Conservation (phyloP, 1,139 yeast species). For the Geotrichum carabidarum region DNA sequence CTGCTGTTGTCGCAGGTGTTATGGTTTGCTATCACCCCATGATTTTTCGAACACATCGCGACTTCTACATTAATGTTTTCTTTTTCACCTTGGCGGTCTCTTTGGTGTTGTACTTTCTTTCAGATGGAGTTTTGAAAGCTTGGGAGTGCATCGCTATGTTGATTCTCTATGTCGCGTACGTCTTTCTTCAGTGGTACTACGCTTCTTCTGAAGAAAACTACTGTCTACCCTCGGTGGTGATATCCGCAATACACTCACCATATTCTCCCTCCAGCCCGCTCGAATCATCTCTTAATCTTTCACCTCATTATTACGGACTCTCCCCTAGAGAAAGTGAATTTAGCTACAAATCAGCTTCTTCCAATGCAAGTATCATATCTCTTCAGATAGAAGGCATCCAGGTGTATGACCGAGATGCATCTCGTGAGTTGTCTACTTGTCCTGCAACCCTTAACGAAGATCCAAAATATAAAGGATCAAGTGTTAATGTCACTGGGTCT, state of each 20-base stretch:
- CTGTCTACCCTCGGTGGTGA: constrained; percentile 1
- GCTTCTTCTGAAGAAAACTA: background rate
- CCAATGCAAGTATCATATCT: too few relatives aligned
- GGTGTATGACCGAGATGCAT: too few relatives aligned
- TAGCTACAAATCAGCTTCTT: too few relatives aligned
- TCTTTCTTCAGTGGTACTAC: constrained; percentile 28
- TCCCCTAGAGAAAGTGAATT: too few relatives aligned
- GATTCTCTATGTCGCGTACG: constrained; percentile 50
- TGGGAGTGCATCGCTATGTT: constrained; percentile 49
- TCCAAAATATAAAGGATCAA: too few relatives aligned
- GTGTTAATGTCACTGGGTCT: too few relatives aligned
- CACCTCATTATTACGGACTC: too few relatives aligned
- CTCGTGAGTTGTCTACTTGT: too few relatives aligned
- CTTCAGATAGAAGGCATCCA: too few relatives aligned
- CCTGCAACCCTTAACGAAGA: too few relatives aligned
- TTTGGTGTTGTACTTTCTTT: constrained; percentile 42
- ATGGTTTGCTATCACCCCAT: constrained; percentile 69
- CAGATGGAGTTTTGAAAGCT: constrained; percentile 45
- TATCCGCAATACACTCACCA: background rate
- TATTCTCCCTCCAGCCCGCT: too few relatives aligned
- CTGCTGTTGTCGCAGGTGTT: constrained; percentile 67
- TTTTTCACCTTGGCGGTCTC: constrained; percentile 49
- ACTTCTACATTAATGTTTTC: constrained; percentile 48
- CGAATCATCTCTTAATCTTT: too few relatives aligned
- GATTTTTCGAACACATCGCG: constrained; percentile 43